Evolutionary conservation across 495 filamentous ascomycete species (phyloP).

Genomic region (Tetracladium marchalianum): DNA sequence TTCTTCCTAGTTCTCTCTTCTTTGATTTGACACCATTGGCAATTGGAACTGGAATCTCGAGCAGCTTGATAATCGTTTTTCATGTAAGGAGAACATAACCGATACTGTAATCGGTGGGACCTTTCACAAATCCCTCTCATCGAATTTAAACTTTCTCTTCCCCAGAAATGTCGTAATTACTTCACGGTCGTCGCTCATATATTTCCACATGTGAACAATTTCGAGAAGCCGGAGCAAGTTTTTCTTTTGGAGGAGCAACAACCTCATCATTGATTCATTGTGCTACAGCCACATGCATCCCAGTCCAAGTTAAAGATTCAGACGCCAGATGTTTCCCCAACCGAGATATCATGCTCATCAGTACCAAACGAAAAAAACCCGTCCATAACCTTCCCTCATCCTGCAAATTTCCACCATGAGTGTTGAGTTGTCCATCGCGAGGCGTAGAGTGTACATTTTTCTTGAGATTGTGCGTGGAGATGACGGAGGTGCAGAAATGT

Average conservation of each 20-base stretch:
- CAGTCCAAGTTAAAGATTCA: constrained; percentile 15
- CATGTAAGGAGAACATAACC: too few relatives aligned
- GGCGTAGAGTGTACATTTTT: constrained; percentile 1
- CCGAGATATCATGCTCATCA: constrained; percentile 26
- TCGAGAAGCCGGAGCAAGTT: constrained; percentile 1
- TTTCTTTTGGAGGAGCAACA: constrained; percentile 24
- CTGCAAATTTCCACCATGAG: constrained; percentile 33
- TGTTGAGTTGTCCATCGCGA: constrained; percentile 19
- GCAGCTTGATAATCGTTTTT: too few relatives aligned
- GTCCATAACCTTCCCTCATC: constrained; percentile 25
- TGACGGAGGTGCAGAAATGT: constrained; percentile 5
- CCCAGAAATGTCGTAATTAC: too few relatives aligned
- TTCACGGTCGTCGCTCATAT: too few relatives aligned
- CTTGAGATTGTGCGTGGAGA: constrained; percentile 5
- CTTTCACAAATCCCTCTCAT: too few relatives aligned
- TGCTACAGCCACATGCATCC: constrained; percentile 17
- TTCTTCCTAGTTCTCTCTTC: too few relatives aligned
- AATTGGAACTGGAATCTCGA: too few relatives aligned
- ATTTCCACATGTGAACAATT: too few relatives aligned
- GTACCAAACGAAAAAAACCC: constrained; percentile 20
- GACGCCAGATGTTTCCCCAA: too few relatives aligned
- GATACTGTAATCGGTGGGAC: too few relatives aligned
- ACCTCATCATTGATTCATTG: constrained; percentile 38
- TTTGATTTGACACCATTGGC: too few relatives aligned
- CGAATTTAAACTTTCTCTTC: too few relatives aligned